Evolutionary conservation across 2,329 filamentous ascomycete genomes (phyloP), one percentile per base, ranked within the genome.

Genomic region (Stylonectria norvegica): DNA sequence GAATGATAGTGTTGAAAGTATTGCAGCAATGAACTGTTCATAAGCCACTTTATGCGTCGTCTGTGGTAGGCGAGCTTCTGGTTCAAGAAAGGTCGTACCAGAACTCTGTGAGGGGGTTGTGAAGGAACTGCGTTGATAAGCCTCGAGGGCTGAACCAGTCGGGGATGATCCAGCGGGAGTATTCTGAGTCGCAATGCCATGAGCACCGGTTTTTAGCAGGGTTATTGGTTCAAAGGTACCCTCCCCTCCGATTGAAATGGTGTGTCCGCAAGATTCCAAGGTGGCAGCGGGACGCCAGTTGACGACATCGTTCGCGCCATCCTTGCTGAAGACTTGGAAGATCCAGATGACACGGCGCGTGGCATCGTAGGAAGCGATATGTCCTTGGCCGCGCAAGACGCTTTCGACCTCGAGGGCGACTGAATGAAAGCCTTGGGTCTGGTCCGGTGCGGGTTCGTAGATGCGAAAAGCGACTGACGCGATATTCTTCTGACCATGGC

Each of bases 11-110:
- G 73, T 71, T 2, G 71, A 67, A 12, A 79, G 61, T 8, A 73
- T 60, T n/a, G 76, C 73, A 9, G 67, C 64, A 34, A 80, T 67
- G 43, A 81, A 78, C 29, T 71, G 71, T 42, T 78, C 73, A 51
- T 80, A 74, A 5, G 72, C 65, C 14, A 69, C 67, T 43, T 68
- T 72, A 20, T 68, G 53, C 14, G 50, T 38, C 30, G 47, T 48
- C 27, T 55, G 51, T 12, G 47, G 28, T 11, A 42, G 20, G n/a
- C 53, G 56, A n/a, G 42, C 15, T 5, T 64, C 59, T 20, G 52
- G 52, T 25, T 65, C 61, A 34, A 54, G 45, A 23, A 42, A 38
- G 10, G 20, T 22, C n/a, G 40, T 40, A 18, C 34, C 40, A 20
- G 41, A 37, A 4, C 37, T 22, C 29, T 51, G 54, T 8, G 41